Base-by-base conservation (phyloP, 495 filamentous ascomycete species). In the Pseudoneurospora amorphoporcata region DNA sequence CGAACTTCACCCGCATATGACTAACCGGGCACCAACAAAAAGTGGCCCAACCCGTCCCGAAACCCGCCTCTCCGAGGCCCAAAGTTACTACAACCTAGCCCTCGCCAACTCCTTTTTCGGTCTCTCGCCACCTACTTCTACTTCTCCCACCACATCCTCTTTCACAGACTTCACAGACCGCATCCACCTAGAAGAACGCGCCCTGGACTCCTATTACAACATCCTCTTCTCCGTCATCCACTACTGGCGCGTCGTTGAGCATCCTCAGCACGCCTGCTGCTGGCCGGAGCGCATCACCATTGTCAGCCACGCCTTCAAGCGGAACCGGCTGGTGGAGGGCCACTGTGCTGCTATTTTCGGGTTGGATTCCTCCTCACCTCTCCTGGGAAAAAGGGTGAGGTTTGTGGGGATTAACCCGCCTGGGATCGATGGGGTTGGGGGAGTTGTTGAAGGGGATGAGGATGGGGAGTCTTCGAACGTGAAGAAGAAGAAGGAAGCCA, bases 191-290 rank as follows among this genome's bases (percentile, higher is more conserved):
- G 93, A 95, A 76, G 82, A 86, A 12, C 83, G 86, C 69, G 92
- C 93, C 1, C 86, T 91, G n/a, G 93, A 96, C 75, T 94, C 91
- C 4, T 93, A 92, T 76, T 87, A 90, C 72, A 96, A 95, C 74
- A 81, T 94, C 14, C 78, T 94, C 23, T 92, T 94, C 75, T 91
- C 90, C 4, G 75, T 94, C 9, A 73, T 89, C 7, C 79, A 80
- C 29, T 94, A 93, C 78, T 86, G 84, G 76, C 76, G 82, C 32
- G 75, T 73, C 65, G 14, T 32, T 5, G 10, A 32, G 2, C 47
- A 61, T 1, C 45, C 45, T 53, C 53, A 65, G 53, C 75, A 82
- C 23, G 82, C 81, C 1, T 90, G 23, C 23, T 23, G 23, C 23
- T 23, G 86, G 82, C 90, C 90, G 0, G 43, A 42, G 16, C 79